phyloP scores from a whole-genome alignment of 805 yeast species.

The Schwanniomyces pseudopolymorphus region DNA sequence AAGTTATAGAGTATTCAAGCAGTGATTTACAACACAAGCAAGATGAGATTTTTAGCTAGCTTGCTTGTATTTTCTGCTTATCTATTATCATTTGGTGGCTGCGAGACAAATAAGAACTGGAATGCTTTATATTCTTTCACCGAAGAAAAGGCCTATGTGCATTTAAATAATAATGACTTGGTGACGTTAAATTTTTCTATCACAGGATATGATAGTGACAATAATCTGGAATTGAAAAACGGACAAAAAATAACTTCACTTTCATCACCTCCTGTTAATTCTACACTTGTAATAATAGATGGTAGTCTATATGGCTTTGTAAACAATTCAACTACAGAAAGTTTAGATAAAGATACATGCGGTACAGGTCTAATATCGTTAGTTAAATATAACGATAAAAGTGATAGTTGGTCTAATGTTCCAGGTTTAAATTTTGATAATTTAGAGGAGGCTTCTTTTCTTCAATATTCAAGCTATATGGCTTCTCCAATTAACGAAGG shows the following conservation, averaged over 20 bases:
- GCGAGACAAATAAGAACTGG: constrained; percentile 17
- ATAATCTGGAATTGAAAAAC: constrained; percentile 13
- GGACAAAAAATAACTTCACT: constrained; percentile 20
- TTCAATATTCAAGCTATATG: constrained; percentile 41
- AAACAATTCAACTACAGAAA: constrained; percentile 1
- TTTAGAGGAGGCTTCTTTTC: constrained; percentile 28
- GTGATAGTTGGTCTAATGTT: constrained; percentile 20
- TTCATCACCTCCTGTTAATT: constrained; percentile 31
- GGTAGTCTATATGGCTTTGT: constrained; percentile 28
- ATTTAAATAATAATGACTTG: constrained; percentile 35
- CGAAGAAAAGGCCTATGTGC: constrained; percentile 34
- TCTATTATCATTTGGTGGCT: background rate
- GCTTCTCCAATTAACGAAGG: constrained; percentile 33
- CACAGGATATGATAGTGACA: constrained; percentile 21
- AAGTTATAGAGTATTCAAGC: background rate
- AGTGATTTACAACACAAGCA: background rate
- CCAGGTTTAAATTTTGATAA: constrained; percentile 17
- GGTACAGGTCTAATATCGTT: constrained; percentile 27
- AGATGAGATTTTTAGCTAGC: background rate
- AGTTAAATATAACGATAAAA: constrained; percentile 15
- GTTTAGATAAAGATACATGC: constrained; percentile 13
- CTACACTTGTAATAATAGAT: constrained; percentile 30
- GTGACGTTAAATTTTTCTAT: constrained; percentile 35
- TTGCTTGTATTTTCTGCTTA: background rate
- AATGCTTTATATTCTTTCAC: constrained; percentile 35